Evolutionary conservation across 2,329 filamentous ascomycete genomes (phyloP).

Genomic region (Trichoderma breve): DNA sequence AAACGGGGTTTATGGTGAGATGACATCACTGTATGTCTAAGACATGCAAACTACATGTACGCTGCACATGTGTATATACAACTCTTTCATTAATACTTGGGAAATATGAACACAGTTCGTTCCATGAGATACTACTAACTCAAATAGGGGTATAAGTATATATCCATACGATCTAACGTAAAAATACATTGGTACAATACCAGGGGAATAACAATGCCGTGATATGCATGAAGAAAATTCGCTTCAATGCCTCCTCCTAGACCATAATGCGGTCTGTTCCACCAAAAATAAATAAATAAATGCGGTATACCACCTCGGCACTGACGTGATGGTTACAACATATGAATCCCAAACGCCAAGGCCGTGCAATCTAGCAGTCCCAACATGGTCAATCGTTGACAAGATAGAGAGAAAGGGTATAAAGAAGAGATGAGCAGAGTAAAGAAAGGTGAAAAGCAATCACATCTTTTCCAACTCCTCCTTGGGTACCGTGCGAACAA

Average conservation of each 20-base stretch:
- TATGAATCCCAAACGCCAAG: not conserved
- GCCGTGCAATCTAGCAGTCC: not conserved
- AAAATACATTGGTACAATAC: not conserved
- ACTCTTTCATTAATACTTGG: not conserved
- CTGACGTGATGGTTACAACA: not conserved
- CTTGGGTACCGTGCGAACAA: constrained; percentile 68
- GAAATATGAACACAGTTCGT: not conserved
- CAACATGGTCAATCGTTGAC: not conserved
- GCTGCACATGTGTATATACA: not conserved
- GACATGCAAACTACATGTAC: not conserved
- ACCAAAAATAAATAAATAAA: not conserved
- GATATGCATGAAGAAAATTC: not conserved
- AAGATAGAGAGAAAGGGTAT: not conserved
- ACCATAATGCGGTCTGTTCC: not conserved
- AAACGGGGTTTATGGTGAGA: not conserved
- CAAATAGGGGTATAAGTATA: constrained; percentile 8
- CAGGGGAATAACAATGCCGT: not conserved
- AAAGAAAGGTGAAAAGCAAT: not conserved
- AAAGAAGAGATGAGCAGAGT: not conserved
- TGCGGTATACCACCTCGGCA: not conserved
- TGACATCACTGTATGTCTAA: not conserved
- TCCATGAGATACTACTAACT: not conserved
- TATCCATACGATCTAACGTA: not conserved
- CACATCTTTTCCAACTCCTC: constrained; percentile 59
- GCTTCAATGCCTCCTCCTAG: not conserved